Evolutionary conservation across 1,284 basidiomycete genomes (phyloP).

Genomic region (Acaromyces ingoldii): DNA sequence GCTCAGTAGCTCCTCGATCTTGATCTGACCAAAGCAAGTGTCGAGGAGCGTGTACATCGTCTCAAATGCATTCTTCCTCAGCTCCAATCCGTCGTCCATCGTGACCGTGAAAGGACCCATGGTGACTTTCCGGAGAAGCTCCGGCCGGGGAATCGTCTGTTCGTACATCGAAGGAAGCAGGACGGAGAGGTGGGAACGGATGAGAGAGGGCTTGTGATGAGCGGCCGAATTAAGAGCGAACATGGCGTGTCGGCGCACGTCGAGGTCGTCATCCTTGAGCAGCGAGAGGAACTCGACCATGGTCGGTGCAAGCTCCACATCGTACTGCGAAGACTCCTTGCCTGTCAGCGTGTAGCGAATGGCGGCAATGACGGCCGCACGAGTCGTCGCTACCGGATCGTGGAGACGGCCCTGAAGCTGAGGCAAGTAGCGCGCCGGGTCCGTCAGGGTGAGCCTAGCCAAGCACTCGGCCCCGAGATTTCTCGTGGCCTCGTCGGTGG

Average conservation of each 20-base stretch:
- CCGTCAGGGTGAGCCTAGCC: constrained; percentile 85
- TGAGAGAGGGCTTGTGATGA: constrained; percentile 84
- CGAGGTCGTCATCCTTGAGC: constrained; percentile 70
- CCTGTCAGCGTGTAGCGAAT: constrained; percentile 94
- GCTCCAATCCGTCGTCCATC: constrained; percentile 85
- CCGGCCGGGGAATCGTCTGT: constrained; percentile 67
- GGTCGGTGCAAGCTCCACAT: constrained; percentile 77
- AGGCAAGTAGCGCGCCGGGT: constrained; percentile 76
- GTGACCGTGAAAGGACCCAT: constrained; percentile 99
- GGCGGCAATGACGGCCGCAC: constrained; percentile 86
- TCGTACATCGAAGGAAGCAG: constrained; percentile 83
- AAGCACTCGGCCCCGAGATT: constrained; percentile 95
- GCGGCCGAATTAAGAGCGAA: constrained; percentile 89
- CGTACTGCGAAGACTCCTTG: constrained; percentile 71
- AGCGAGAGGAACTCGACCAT: constrained; percentile 85
- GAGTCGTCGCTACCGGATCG: constrained; percentile 52
- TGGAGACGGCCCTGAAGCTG: constrained; percentile 62
- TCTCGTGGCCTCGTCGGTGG: constrained; percentile 76
- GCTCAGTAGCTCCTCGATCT: constrained; percentile 75
- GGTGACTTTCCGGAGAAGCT: constrained; percentile 63
- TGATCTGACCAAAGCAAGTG: constrained; percentile 78
- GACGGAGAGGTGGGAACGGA: constrained; percentile 72
- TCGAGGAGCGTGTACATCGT: constrained; percentile 94
- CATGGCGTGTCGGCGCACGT: constrained; percentile 39
- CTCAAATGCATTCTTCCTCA: constrained; percentile 85